Conservation (phyloP, 2,329 filamentous ascomycete species). For the Calcarisporium arbuscula region DNA sequence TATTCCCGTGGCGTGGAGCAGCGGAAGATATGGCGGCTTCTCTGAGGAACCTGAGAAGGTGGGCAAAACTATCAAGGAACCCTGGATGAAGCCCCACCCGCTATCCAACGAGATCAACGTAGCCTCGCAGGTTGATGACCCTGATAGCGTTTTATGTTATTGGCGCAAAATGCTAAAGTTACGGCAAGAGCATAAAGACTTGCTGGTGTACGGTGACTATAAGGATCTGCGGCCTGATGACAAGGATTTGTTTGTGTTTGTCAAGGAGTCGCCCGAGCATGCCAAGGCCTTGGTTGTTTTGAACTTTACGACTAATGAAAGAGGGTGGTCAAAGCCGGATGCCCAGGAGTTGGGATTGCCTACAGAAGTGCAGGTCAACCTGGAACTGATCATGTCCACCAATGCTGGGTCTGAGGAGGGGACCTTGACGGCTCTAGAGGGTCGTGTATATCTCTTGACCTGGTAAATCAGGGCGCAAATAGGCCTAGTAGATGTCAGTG, state of each 20-base stretch:
- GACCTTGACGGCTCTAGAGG: constrained; percentile 22
- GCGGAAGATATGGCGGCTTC: constrained; percentile 25
- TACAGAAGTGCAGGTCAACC: constrained; percentile 5
- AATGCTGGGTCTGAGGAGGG: constrained; percentile 14
- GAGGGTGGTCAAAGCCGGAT: constrained; percentile 15
- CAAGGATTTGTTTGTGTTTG: constrained; percentile 19
- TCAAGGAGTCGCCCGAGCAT: constrained; percentile 22
- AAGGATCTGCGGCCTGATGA: constrained; percentile 17
- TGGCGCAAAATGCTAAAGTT: constrained; percentile 25
- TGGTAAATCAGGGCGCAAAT: no score
- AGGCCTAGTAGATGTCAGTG: no score
- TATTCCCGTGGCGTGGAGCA: constrained; percentile 60
- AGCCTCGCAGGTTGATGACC: constrained; percentile 40
- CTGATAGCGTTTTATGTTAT: constrained; percentile 26
- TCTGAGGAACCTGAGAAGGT: constrained; percentile 27
- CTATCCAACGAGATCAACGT: constrained; percentile 44
- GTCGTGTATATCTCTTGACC: constrained; percentile 21
- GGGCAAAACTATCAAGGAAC: constrained; percentile 18
- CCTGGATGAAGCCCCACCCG: constrained; percentile 28
- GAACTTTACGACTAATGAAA: constrained; percentile 25
- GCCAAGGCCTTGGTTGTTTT: constrained; percentile 21
- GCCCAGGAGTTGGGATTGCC: constrained; percentile 17
- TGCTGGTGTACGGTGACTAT: constrained; percentile 29
- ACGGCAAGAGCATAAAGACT: constrained; percentile 23
- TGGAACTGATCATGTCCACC: constrained; percentile 22